Percentiles rank a stretch among this genome's conserved stretches.
Conservation (phyloP, 202 grass and related monocot species). For the Cymbopogon flexuosus region DNA sequence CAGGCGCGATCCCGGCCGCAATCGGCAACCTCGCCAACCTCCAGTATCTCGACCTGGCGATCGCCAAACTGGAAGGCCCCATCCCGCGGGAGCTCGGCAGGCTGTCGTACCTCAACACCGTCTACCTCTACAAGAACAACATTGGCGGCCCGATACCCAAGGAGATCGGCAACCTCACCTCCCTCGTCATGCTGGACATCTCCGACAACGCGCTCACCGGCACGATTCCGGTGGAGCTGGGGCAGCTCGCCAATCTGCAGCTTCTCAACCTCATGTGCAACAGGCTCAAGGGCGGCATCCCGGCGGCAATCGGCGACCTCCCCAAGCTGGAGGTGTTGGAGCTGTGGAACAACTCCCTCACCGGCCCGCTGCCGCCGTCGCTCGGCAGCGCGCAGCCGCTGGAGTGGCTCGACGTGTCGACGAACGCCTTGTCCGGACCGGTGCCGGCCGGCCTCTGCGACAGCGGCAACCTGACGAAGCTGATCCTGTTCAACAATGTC, state of each 20-base stretch:
- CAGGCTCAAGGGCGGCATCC: slow-evolving; percentile 71
- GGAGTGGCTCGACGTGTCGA: slow-evolving; percentile 89
- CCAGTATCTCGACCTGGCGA: slow-evolving; percentile 86
- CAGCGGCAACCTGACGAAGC: slow-evolving; percentile 75
- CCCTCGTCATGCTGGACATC: slow-evolving; percentile 78
- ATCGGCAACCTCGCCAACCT: slow-evolving; percentile 73
- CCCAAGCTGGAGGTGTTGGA: slow-evolving; percentile 69
- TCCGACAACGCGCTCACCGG: slow-evolving; percentile 81
- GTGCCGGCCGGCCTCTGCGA: slow-evolving; percentile 67
- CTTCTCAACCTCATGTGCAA: slow-evolving; percentile 98
- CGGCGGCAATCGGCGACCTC: slow-evolving; percentile 60
- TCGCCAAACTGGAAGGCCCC: slow-evolving; percentile 66
- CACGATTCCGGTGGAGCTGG: slow-evolving; percentile 61
- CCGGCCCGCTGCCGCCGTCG: slow-evolving; percentile 57
- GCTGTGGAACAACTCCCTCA: slow-evolving; percentile 97
- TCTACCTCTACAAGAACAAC: slow-evolving; percentile 84
- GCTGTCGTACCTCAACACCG: slow-evolving; percentile 50
- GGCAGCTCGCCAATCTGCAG: slow-evolving; percentile 58
- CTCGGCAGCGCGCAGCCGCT: slow-evolving; percentile 63
- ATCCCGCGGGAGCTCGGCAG: slow-evolving; percentile 70
- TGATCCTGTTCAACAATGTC: slow-evolving; percentile 91
- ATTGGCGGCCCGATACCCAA: slow-evolving; percentile 69
- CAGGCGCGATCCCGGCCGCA: slow-evolving; percentile 59
- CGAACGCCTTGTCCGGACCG: slow-evolving; percentile 70
- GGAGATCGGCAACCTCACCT: slow-evolving; percentile 64